These are phyloP conservation scores for Fusarium anthophilum DNA, from an alignment of 2,329 filamentous ascomycete species.

Conservation along the genomic window DNA sequence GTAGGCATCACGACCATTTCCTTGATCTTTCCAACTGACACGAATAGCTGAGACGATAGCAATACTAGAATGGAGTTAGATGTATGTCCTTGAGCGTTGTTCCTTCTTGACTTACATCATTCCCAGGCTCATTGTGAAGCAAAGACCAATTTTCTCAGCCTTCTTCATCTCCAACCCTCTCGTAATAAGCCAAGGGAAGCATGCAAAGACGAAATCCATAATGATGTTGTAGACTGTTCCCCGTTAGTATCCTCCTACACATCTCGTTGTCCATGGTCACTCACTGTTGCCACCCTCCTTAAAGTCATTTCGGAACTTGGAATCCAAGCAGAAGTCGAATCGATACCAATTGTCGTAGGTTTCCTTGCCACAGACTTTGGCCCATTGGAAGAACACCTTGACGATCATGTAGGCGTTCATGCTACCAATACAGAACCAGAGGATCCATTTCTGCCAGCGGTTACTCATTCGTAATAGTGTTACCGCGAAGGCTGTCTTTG, in stretches of 20 bases:
- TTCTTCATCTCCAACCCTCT: slow-evolving; percentile 58
- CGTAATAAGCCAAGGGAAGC: slow-evolving; percentile 61
- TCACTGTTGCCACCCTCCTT: slow-evolving; percentile 62
- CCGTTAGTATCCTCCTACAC: background rate
- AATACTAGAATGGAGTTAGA: slow-evolving; percentile 44
- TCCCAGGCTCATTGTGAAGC: slow-evolving; percentile 60
- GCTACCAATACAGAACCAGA: slow-evolving; percentile 60
- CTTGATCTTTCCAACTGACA: slow-evolving; percentile 59
- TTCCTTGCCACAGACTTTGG: slow-evolving; percentile 53
- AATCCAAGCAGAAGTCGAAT: slow-evolving; percentile 55
- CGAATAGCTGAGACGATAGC: slow-evolving; percentile 59
- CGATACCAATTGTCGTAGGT: slow-evolving; percentile 59
- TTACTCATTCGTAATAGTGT: slow-evolving; percentile 55
- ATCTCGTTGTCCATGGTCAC: slow-evolving; percentile 3
- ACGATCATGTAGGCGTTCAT: slow-evolving; percentile 60
- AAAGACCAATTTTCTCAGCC: slow-evolving; percentile 60
- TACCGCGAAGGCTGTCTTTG: slow-evolving; percentile 51
- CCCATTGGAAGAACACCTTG: slow-evolving; percentile 61
- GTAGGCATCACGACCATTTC: slow-evolving; percentile 55
- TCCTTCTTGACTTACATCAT: slow-evolving; percentile 48
- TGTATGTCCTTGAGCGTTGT: rapidly evolving
- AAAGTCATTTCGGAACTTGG: slow-evolving; percentile 52
- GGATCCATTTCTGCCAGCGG: slow-evolving; percentile 52
- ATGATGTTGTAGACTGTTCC: slow-evolving; percentile 60
- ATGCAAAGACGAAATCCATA: slow-evolving; percentile 62